Evolutionary conservation across 176 grass and related monocot genomes (phyloP), one percentile per base, ranked within the genome.

Genomic region (Oryza longistaminata): DNA sequence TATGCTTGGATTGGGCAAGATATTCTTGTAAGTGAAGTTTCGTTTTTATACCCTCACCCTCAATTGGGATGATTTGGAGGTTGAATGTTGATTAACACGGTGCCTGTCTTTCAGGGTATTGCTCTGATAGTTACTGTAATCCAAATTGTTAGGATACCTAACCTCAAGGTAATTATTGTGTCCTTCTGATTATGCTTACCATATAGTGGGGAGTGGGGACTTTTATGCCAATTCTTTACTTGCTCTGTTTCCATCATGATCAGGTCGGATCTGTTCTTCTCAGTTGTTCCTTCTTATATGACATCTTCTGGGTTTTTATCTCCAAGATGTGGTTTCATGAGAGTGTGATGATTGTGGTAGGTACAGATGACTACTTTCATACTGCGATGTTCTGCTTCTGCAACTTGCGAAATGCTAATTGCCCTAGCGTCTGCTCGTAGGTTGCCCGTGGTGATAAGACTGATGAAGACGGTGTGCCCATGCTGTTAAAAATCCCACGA

Each of bases 261-360:
- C 87, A 98, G 93, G 96, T 94, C 48, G 96, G 96, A 7, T 92
- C 90, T 27, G 91, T 92, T 61, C 96, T 99, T 81, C 88, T 99
- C 33, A 80, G 96, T 43, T 96, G 91, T 66, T 92, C 96, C 40
- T 99, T 99, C 87, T 81, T 99, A 79, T 99, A 99, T 79, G 93
- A 99, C 74, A 96, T 99, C 70, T 99, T 99, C 71, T 99, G 96
- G 96, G 96, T 99, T 81, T 99, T 99, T 49, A 70, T 95, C 77
- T 99, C 96, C 61, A 96, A 99, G 85, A 85, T 91, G 77, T 94
- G 73, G 90, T 99, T 99, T 85, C 93, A 96, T 89, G 93, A 99
- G 90, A 94, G 96, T 82, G 96, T 99, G 61, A 96, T 99, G 96
- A 99, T 99, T 88, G 93, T 96, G 83, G 96, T 98, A 92, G 50